phyloP scores from a whole-genome alignment of 495 filamentous ascomycete genomes.

The Aspergillus saccharolyticus region DNA sequence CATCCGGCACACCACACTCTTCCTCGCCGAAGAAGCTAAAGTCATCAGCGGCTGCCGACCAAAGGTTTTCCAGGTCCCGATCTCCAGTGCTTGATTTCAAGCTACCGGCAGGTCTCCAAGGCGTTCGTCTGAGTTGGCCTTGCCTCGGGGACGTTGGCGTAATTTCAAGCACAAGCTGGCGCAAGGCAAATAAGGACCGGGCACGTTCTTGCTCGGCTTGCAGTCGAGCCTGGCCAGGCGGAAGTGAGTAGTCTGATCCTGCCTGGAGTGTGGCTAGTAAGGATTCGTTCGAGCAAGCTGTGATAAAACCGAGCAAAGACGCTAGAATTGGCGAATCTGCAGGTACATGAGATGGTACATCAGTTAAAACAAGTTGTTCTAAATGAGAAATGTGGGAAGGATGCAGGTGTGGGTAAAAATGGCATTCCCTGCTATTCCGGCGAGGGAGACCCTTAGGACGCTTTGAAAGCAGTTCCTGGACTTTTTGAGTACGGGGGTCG shows the following conservation, averaged over 20 bases:
- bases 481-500: conserved; percentile 24
- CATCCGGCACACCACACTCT: conserved; percentile 50
- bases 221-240: conserved; percentile 41
- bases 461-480: conserved; percentile 33
- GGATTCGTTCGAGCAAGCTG: conserved; percentile 54
- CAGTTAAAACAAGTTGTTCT: conserved; percentile 53
- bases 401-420: conserved; percentile 43
- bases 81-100: conserved; percentile 57
- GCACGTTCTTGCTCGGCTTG: conserved; percentile 41
- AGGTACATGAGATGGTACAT: conserved; percentile 51
- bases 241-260: conserved; percentile 44
- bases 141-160: conserved; percentile 27
- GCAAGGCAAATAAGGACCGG: conserved; percentile 49
- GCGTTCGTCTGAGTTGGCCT: conserved; percentile 16
- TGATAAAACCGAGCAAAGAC: conserved; percentile 53
- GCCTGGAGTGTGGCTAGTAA: conserved; percentile 52
- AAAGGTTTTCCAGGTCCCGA: conserved; percentile 54
- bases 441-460: conserved; percentile 31
- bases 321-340: conserved; percentile 39
- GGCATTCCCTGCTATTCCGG: conserved; percentile 23
- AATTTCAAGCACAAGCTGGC: conserved; percentile 54
- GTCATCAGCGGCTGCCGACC: conserved; percentile 54
- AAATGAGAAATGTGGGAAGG: conserved; percentile 54
- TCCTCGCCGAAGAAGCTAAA: conserved; percentile 64
- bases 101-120: conserved; percentile 36